Evolutionary conservation across 2,329 filamentous ascomycete species (phyloP).

Genomic region (Ascosphaera apis): DNA sequence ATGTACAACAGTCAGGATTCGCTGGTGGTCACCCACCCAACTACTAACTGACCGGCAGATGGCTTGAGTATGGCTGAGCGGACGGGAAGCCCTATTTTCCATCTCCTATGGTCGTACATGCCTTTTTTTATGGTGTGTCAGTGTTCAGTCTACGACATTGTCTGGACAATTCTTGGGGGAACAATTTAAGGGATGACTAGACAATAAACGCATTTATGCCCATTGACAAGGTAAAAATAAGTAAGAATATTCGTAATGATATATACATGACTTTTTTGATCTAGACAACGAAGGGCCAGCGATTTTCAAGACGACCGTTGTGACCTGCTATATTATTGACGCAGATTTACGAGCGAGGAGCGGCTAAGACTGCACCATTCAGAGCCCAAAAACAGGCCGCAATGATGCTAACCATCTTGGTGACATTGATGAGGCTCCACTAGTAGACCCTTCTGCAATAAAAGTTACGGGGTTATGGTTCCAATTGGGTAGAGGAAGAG

Average conservation of each 20-base stretch:
- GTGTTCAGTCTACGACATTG: too few species aligned
- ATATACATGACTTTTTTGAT: too few species aligned
- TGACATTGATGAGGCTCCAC: not conserved
- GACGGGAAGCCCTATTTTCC: slow-evolving; percentile 26
- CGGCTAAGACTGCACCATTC: not conserved
- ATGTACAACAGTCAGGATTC: slow-evolving; percentile 25
- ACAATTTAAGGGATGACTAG: too few species aligned
- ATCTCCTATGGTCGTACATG: slow-evolving; percentile 24
- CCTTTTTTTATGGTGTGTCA: too few species aligned
- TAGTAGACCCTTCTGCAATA: not conserved
- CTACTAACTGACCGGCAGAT: slow-evolving; percentile 25
- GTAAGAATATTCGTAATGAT: too few species aligned
- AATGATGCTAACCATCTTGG: not conserved
- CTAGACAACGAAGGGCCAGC: too few species aligned
- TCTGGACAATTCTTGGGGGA: too few species aligned
- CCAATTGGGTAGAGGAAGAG: not conserved
- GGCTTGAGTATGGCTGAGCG: slow-evolving; percentile 27
- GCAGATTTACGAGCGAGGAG: too few species aligned
- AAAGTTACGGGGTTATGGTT: not conserved
- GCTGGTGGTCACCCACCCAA: slow-evolving; percentile 26
- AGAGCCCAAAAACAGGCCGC: not conserved
- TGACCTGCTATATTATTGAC: too few species aligned
- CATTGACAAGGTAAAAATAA: too few species aligned
- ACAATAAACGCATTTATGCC: too few species aligned
- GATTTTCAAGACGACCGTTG: too few species aligned